Evolutionary conservation across 441 rosid species (phyloP).

Genomic region (Capsella rubella): DNA sequence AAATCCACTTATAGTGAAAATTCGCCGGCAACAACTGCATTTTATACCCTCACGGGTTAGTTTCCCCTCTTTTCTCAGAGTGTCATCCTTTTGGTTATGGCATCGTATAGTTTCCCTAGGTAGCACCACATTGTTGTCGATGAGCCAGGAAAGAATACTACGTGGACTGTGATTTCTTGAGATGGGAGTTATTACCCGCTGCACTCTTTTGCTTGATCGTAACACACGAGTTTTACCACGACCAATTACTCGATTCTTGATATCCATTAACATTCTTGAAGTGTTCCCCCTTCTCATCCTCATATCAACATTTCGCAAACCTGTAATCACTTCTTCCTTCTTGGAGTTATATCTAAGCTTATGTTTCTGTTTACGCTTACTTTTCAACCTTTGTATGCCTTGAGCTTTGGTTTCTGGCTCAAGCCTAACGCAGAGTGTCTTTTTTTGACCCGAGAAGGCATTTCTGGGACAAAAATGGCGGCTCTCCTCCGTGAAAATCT

Average conservation of each 20-base stretch:
- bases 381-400: constrained; percentile 32
- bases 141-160: constrained; percentile 79
- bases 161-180: constrained; percentile 53
- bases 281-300: constrained; percentile 40
- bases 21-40: constrained; percentile 69
- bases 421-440: constrained; percentile 2
- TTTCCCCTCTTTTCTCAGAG: constrained; percentile 57
- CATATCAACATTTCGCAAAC: constrained; percentile 34
- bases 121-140: constrained; percentile 62
- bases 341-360: no score
- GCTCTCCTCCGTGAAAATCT: constrained; percentile 7
- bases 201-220: constrained; percentile 64
- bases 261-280: constrained; percentile 26
- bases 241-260: constrained; percentile 31
- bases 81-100: constrained; percentile 41
- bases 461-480: not conserved
- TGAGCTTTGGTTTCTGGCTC: constrained; percentile 32
- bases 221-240: constrained; percentile 36
- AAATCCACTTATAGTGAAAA: constrained; percentile 58
- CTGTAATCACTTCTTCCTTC: constrained; percentile 33
- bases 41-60: constrained; percentile 69
- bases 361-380: constrained; percentile 40
- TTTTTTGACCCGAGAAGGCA: not conserved
- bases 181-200: constrained; percentile 46
- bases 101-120: constrained; percentile 68